Percentiles rank a stretch among this genome's conserved stretches.
These are phyloP conservation scores for Boletus bicolor DNA, from an alignment of 768 basidiomycete species.

Conservation along the genomic window DNA sequence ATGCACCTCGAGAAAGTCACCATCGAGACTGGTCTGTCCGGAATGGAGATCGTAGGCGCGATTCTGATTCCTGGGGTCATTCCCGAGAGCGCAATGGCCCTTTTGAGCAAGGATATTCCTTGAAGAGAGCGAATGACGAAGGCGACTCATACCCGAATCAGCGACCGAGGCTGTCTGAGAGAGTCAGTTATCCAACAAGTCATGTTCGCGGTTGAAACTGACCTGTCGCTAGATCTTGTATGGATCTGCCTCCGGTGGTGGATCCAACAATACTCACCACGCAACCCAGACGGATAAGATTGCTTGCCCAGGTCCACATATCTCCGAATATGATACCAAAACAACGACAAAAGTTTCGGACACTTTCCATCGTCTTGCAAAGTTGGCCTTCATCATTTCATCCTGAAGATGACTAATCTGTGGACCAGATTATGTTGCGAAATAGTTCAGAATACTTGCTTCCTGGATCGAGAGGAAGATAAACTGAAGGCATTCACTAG, in stretches of 20 bases:
- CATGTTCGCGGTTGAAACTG: slow-evolving; percentile 1
- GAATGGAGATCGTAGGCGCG: slow-evolving; percentile 23
- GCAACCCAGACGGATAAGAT: slow-evolving; percentile 8
- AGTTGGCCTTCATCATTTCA: slow-evolving; percentile 17
- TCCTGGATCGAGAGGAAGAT: slow-evolving; percentile 43
- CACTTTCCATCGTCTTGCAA: slow-evolving; percentile 42
- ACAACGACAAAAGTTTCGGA: slow-evolving; percentile 16
- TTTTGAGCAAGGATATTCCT: slow-evolving; percentile 14
- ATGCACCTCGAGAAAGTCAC: slow-evolving; percentile 22
- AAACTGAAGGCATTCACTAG: slow-evolving; percentile 49
- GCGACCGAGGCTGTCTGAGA: slow-evolving; percentile 26
- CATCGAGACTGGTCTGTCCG: slow-evolving; percentile 19
- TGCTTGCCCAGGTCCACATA: neutral
- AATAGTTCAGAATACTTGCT: slow-evolving; percentile 41
- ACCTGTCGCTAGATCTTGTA: slow-evolving; percentile 15
- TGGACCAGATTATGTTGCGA: slow-evolving; percentile 43
- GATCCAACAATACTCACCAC: slow-evolving; percentile 3
- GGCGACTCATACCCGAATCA: slow-evolving; percentile 24
- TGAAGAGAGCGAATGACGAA: slow-evolving; percentile 29
- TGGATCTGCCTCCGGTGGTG: slow-evolving; percentile 6
- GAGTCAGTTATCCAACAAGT: slow-evolving; percentile 20
- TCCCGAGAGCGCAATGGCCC: slow-evolving; percentile 19
- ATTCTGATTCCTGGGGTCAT: slow-evolving; percentile 23
- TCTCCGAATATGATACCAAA: slow-evolving; percentile 4
- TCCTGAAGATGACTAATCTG: slow-evolving; percentile 10